These are phyloP conservation scores for Ceratopteris richardii DNA, from an alignment of 75 land plant genomes.

Conservation along the genomic window DNA sequence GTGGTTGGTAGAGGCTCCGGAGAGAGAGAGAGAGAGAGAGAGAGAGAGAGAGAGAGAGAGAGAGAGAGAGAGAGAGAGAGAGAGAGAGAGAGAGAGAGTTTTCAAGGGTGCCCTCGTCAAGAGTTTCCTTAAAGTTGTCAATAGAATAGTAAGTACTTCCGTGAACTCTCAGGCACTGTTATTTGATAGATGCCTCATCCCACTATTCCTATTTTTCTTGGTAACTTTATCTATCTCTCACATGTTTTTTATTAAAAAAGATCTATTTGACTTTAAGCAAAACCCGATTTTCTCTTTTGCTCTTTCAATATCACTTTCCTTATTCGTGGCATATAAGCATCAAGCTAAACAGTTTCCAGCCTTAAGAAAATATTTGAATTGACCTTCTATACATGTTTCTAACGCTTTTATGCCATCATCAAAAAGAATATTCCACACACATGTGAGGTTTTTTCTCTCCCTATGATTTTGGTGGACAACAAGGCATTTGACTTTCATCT, in stretches of 20 bases:
- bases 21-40: too few relatives aligned
- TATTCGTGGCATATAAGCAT: conserved; percentile 57
- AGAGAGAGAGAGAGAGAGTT: too few relatives aligned
- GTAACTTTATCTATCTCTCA: conserved; percentile 93
- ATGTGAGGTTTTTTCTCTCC: conserved; percentile 23
- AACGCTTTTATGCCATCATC: conserved; percentile 79
- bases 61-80: too few relatives aligned
- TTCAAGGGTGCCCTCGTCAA: conserved; percentile 75
- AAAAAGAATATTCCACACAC: conserved; percentile 66
- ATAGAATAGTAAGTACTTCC: conserved; percentile 83
- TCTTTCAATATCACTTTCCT: conserved; percentile 59
- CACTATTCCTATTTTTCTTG: conserved; percentile 66
- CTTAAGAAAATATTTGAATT: conserved; percentile 96
- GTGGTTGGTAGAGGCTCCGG: too few relatives aligned
- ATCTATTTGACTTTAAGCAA: conserved; percentile 90
- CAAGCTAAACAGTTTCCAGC: conserved; percentile 79
- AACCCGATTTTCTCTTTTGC: conserved; percentile 96
- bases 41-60: too few relatives aligned
- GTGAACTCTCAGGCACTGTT: conserved; percentile 82
- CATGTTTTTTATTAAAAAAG: conserved; percentile 92
- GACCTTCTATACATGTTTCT: conserved; percentile 81
- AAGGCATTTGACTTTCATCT: background rate
- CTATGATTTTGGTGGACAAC: background rate
- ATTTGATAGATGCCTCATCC: conserved; percentile 60
- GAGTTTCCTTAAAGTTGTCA: conserved; percentile 64